Evolutionary conservation across 148 eudicot species (phyloP).

Genomic region (Fagopyrum esculentum): DNA sequence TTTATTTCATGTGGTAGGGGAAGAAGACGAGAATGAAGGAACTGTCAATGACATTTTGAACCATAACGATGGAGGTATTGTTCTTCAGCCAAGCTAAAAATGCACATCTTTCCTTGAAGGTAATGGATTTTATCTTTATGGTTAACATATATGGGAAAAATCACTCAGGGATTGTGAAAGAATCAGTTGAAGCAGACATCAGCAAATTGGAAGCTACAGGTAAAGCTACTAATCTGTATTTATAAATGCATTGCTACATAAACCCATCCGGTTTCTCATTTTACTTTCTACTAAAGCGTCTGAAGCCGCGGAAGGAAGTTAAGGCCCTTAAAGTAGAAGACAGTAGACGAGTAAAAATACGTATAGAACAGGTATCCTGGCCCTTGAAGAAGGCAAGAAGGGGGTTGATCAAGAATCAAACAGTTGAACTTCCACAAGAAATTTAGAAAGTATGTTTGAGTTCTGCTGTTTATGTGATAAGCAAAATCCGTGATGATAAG

Average conservation of each 20-base stretch:
- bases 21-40: background rate
- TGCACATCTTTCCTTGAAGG: background rate
- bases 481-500: background rate
- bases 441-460: background rate
- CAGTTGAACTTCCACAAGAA: background rate
- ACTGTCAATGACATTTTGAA: background rate
- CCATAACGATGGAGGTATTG: background rate
- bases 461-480: background rate
- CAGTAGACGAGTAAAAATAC: slow-evolving; percentile 28
- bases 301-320: slow-evolving; percentile 37
- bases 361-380: slow-evolving; percentile 43
- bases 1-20: background rate
- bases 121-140: background rate
- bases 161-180: background rate
- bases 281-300: slow-evolving; percentile 20
- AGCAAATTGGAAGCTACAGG: background rate
- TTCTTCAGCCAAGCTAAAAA: background rate
- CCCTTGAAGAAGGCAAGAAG: slow-evolving; percentile 43
- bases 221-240: background rate
- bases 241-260: too few species aligned
- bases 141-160: background rate
- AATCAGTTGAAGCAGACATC: background rate
- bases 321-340: slow-evolving; percentile 50
- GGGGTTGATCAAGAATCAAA: background rate
- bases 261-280: background rate